A percentile compares a stretch with the other conserved stretches of the same genome.
Conservation (phyloP, 306 rosid species). For the Lupinus albus region DNA sequence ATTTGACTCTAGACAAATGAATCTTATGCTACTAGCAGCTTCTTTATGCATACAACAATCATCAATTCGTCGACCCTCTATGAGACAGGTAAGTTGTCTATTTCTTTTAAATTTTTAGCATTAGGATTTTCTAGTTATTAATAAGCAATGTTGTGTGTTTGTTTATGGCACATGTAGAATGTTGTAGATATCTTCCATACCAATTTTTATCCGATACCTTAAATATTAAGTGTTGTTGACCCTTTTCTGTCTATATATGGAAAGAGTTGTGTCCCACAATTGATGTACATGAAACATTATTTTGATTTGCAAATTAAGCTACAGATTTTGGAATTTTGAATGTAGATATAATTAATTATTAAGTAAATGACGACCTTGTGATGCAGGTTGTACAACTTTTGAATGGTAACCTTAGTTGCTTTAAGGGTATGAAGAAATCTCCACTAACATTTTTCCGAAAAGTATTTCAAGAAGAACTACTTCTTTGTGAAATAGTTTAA, state of each 20-base stretch:
- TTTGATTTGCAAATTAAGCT: too few species aligned
- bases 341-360: background rate
- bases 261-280: too few species aligned
- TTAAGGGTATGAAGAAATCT: conserved; percentile 69
- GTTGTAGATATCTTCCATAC: background rate
- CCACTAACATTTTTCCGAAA: conserved; percentile 59
- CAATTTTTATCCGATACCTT: background rate
- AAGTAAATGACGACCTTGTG: conserved; percentile 30
- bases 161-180: background rate
- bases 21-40: conserved; percentile 74
- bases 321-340: too few species aligned
- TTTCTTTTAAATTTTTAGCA: background rate
- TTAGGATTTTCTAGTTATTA: background rate
- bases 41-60: conserved; percentile 82
- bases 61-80: conserved; percentile 85
- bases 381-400: conserved; percentile 78
- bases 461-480: conserved; percentile 62
- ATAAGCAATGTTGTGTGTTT: background rate
- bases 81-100: conserved; percentile 61
- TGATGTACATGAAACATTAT: too few species aligned
- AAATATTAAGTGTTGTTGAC: background rate
- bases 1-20: conserved; percentile 59
- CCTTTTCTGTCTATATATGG: background rate
- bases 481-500: conserved; percentile 46
- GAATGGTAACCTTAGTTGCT: conserved; percentile 72